These are phyloP conservation scores for Cercospora nicotianae DNA, from an alignment of 2,329 filamentous ascomycete genomes.

Conservation along the genomic window DNA sequence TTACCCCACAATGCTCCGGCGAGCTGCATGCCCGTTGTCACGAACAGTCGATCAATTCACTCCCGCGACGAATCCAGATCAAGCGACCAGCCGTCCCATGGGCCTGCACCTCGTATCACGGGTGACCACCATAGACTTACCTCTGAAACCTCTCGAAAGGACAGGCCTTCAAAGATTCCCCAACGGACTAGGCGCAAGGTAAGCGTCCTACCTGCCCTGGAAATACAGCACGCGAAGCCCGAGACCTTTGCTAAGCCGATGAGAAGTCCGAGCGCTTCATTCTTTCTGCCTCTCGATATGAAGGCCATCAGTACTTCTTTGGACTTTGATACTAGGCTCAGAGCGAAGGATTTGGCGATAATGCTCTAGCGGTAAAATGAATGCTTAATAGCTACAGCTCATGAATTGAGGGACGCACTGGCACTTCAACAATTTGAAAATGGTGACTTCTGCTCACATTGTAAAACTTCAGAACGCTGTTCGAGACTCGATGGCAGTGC, in stretches of 20 bases:
- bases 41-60: background rate
- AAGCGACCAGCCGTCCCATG: background rate
- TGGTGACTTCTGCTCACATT: background rate
- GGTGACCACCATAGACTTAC: background rate
- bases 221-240: background rate
- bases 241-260: constrained; percentile 1
- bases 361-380: background rate
- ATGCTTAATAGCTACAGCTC: background rate
- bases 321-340: background rate
- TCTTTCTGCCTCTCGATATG: constrained; percentile 11
- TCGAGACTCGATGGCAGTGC: background rate
- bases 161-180: background rate
- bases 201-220: background rate
- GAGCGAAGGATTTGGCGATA: constrained; percentile 1
- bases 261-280: constrained; percentile 8
- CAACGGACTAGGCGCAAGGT: background rate
- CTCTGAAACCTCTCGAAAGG: background rate
- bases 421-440: background rate
- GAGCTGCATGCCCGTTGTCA: background rate
- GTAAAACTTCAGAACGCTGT: background rate
- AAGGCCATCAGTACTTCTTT: constrained; percentile 1
- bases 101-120: background rate
- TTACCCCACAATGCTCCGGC: background rate
- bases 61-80: background rate
- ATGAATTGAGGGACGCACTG: background rate